Evolutionary conservation across 225 moss, liverwort and hornwort genomes (phyloP).

Genomic region (Takakia lepidozioides): DNA sequence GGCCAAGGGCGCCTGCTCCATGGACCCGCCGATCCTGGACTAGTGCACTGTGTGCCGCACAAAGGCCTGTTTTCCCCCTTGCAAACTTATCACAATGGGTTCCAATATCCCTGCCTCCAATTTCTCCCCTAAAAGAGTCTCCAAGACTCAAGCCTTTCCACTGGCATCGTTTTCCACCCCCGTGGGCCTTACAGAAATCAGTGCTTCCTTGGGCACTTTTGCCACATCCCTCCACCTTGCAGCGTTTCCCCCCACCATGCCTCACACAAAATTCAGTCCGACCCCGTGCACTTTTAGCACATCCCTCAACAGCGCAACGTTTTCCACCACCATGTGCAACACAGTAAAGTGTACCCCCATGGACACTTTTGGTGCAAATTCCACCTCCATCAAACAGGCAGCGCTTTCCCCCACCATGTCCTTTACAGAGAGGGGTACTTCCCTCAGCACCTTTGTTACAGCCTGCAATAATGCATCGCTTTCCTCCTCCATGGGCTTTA

Average conservation of each 20-base stretch:
- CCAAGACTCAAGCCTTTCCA: slow-evolving; percentile 78
- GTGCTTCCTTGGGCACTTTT: slow-evolving; percentile 99
- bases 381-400: slow-evolving; percentile 95
- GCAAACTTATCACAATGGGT: slow-evolving; percentile 90
- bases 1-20: slow-evolving; percentile 63
- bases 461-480: slow-evolving; percentile 93
- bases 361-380: slow-evolving; percentile 95
- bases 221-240: slow-evolving; percentile 82
- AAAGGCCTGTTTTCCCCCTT: slow-evolving; percentile 92
- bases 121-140: slow-evolving; percentile 50
- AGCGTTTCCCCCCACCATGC: slow-evolving; percentile 94
- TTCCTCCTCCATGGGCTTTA: slow-evolving; percentile 97
- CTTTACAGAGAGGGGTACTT: slow-evolving; percentile 96
- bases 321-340: slow-evolving; percentile 98
- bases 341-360: slow-evolving; percentile 94
- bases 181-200: slow-evolving; percentile 97
- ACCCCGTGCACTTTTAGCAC: slow-evolving; percentile 86
- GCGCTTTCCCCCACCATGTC: slow-evolving; percentile 96
- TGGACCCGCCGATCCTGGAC: slow-evolving; percentile 86
- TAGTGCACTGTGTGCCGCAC: slow-evolving; percentile 89
- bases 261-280: slow-evolving; percentile 93
- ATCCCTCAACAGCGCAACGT: slow-evolving; percentile 85
- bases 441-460: slow-evolving; percentile 98
- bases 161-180: slow-evolving; percentile 95
- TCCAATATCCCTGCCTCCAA: slow-evolving; percentile 25